phyloP scores from a whole-genome alignment of 2,329 filamentous ascomycete species.

The Pseudopyrenochaeta lycopersici region DNA sequence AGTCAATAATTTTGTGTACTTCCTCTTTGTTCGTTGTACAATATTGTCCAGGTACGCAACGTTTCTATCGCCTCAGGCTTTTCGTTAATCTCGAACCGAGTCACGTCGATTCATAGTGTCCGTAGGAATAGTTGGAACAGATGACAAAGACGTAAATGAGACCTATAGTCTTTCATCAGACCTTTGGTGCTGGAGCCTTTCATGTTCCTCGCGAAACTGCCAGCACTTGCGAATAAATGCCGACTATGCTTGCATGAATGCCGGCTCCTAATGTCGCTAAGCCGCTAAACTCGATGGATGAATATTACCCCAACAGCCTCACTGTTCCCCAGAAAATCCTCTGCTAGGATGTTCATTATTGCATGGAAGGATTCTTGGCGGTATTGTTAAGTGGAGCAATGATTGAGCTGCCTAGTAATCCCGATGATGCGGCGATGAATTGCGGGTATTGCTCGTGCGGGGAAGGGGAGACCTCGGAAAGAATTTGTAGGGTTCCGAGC shows the following conservation, averaged over 20 bases:
- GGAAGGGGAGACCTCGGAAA: not conserved
- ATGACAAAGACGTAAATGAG: not conserved
- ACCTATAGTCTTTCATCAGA: not conserved
- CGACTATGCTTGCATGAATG: not conserved
- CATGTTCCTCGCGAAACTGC: not conserved
- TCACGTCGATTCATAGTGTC: slow-evolving; percentile 11
- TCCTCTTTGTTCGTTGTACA: slow-evolving; percentile 62
- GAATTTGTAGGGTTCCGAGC: not conserved
- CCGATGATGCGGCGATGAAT: too few relatives aligned
- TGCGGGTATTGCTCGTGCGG: too few relatives aligned
- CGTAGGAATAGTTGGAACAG: not conserved
- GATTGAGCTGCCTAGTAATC: not conserved
- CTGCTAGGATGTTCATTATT: not conserved
- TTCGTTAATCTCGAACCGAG: slow-evolving; percentile 2
- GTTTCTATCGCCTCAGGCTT: slow-evolving; percentile 10
- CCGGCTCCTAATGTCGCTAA: not conserved
- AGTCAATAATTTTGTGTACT: slow-evolving; percentile 67
- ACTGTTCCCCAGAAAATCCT: not conserved
- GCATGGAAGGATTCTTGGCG: not conserved
- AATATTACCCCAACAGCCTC: not conserved
- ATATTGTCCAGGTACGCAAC: slow-evolving; percentile 54
- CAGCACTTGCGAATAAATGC: not conserved
- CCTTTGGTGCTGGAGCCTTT: not conserved
- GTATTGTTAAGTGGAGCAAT: not conserved
- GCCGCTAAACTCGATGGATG: not conserved